Base-by-base conservation (phyloP, 2,329 filamentous ascomycete genomes). In the Colletotrichum tropicale region DNA sequence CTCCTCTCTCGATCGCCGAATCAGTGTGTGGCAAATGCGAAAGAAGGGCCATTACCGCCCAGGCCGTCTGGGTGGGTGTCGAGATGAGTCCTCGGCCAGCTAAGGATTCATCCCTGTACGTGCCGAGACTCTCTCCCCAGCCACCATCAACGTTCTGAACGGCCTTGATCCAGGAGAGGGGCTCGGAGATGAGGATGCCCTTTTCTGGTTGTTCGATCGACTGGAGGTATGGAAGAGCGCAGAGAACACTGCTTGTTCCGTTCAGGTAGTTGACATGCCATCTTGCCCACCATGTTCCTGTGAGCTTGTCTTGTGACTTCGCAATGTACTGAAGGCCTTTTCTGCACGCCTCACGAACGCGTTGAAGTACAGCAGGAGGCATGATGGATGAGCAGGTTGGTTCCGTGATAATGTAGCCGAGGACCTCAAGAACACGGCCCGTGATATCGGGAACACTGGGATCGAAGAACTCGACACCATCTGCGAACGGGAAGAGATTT, bases 261-360 rank as follows among this genome's bases (percentile, higher is more conserved):
- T 71, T 71, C 48, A 71, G 15, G 61, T 71, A 65, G 70, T 71
- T 71, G 48, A 71, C 70, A 24, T 71, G 70, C 70, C 70, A 71
- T 5, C 70, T 71, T 28, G 70, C 61, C 61, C 70, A 48, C 70
- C 70, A 71, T 4, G 70, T 66, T 4, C 62, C 62, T 5, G 70
- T 71, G 21, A 66, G 48, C 4, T 60, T 66, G 32, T 71, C 61
- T n/a, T 71, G 70, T 16, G 61, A n/a, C 21, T 43, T 66, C 8
- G 61, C 30, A 6, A 71, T 8, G 34, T 71, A 71, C 24, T 26
- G 21, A 1, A 71, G 48, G 7, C 61, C 70, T 1, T 30, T 36
- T 24, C 18, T 43, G 32, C 62, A 71, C 6, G 62, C 70, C 6
- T 71, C 62, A 26, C 62, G 62, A 7, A 71, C 21, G 16, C 69